Percentiles rank a stretch among this genome's conserved stretches.
These are phyloP conservation scores for Hyaloscypha finlandica DNA, from an alignment of 495 filamentous ascomycete genomes.

Conservation along the genomic window DNA sequence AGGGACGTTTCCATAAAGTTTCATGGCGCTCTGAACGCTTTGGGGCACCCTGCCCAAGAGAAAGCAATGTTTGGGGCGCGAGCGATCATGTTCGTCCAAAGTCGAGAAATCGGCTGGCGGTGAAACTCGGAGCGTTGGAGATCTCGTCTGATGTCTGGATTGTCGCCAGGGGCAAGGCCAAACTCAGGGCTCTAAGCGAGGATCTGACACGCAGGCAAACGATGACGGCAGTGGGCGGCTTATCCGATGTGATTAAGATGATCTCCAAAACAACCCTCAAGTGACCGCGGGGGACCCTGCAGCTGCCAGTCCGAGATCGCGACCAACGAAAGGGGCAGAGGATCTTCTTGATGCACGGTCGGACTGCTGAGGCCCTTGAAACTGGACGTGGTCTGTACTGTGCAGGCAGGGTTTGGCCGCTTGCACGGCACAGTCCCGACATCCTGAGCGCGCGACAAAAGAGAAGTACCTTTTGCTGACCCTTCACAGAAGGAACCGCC, in stretches of 20 bases:
- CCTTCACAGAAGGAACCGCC: neutral
- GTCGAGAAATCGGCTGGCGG: neutral
- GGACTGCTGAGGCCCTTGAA: neutral
- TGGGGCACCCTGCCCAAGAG: neutral
- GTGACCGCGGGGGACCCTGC: neutral
- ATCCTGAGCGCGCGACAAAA: neutral
- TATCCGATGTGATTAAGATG: neutral
- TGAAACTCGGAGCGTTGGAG: constrained; percentile 25
- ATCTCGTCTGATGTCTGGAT: constrained; percentile 23
- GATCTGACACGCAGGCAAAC: constrained; percentile 1
- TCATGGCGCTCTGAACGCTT: constrained; percentile 11
- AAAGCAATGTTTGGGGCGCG: neutral
- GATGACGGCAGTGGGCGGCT: neutral
- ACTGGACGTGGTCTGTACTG: neutral
- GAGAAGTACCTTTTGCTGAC: neutral
- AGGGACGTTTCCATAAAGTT: constrained; percentile 18
- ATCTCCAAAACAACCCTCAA: neutral
- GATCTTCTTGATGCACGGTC: neutral
- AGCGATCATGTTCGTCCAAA: constrained; percentile 20
- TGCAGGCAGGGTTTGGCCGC: neutral
- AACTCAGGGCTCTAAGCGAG: neutral
- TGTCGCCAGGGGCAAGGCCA: constrained; percentile 9
- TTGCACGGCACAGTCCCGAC: neutral
- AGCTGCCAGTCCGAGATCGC: neutral
- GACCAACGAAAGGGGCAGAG: neutral